Evolutionary conservation across 192 early-diverging fungal species (phyloP), one percentile per base, ranked within the genome.

Genomic region (Coemansia javaensis): DNA sequence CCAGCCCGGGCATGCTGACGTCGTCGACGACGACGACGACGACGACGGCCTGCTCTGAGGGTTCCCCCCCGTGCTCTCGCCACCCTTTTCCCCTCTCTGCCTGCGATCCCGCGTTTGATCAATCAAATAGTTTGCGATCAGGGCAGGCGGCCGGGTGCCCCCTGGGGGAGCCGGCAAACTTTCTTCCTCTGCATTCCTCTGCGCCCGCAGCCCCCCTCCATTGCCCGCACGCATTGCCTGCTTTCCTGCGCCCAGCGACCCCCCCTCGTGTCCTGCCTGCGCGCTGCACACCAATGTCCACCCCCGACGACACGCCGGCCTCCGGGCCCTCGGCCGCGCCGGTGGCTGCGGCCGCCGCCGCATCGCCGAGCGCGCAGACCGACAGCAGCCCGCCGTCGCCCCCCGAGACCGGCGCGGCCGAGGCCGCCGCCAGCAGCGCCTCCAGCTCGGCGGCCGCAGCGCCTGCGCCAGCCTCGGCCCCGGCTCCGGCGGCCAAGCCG

Each of bases 21-120:
- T 5, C 25, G 25, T 7, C 25, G 4, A 7, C 25, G 25, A 3
- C 25, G 25, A 7, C 1, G 59, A 62, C 13, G 59, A 58, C 16
- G 66, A 69, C 34, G 66, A 60, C 12, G 66, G 62, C 23, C 22
- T 69, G 37, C 59, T 69, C 0, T 69, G 47, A 22, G 32, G 13
- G 1, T 15, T 4, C 28, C 7, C 28, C 7, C 28, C n/a, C n/a
- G n/a, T n/a, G n/a, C n/a, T n/a, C n/a, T n/a, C n/a, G n/a, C n/a
- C n/a, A n/a, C n/a, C n/a, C n/a, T n/a, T n/a, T n/a, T n/a, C n/a
- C n/a, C n/a, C n/a, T n/a, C n/a, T n/a, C n/a, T n/a, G n/a, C n/a
- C n/a, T n/a, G n/a, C n/a, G n/a, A n/a, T n/a, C n/a, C n/a, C n/a
- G n/a, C n/a, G n/a, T n/a, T n/a, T n/a, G n/a, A n/a, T n/a, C n/a